phyloP scores from a whole-genome alignment of 2,329 filamentous ascomycete genomes.

The Colletotrichum sp. region DNA sequence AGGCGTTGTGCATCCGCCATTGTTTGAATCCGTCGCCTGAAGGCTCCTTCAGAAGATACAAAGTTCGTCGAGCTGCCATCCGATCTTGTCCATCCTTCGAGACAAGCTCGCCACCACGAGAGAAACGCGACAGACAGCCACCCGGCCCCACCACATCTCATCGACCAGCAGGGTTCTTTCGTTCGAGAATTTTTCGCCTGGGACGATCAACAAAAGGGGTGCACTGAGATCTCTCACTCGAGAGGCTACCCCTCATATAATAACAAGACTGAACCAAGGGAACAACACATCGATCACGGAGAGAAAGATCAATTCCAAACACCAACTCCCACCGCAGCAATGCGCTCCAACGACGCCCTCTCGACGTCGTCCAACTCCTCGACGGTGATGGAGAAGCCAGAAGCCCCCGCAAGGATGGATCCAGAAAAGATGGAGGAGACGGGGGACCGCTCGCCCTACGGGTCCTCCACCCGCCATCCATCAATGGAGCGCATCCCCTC shows the following conservation, averaged over 20 bases:
- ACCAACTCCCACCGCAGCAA: neutral
- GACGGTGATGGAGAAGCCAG: constrained; percentile 10
- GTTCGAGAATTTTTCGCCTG: neutral
- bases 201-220: neutral
- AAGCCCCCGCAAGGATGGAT: neutral
- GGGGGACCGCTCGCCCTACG: constrained; percentile 17
- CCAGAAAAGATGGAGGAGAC: constrained; percentile 9
- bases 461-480: constrained; percentile 1
- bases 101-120: neutral
- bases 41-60: neutral
- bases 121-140: neutral
- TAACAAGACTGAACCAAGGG: neutral
- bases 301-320: neutral
- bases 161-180: neutral
- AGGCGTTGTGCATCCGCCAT: neutral
- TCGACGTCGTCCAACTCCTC: constrained; percentile 22
- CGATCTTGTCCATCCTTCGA: neutral
- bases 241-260: neutral
- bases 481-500: constrained; percentile 33
- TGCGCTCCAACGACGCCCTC: constrained; percentile 3
- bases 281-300: neutral
- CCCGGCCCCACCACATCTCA: neutral
- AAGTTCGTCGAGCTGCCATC: neutral
- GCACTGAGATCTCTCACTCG: neutral
- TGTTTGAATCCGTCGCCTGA: neutral